phyloP scores from a whole-genome alignment of 2,329 filamentous ascomycete species.

The Dactylellina sp. region DNA sequence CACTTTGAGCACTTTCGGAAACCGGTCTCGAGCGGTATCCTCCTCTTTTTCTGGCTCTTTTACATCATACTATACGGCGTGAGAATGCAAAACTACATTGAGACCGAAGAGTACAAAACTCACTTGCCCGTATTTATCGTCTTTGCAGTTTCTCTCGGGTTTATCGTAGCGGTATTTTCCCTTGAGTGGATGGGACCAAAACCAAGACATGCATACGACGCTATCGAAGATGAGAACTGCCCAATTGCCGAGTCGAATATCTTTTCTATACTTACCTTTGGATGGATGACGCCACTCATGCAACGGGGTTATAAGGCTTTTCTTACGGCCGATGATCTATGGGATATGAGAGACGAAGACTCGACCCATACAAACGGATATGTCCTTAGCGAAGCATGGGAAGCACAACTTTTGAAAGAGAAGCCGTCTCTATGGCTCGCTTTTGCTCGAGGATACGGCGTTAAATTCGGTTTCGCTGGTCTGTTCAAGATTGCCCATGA shows the following conservation, averaged over 20 bases:
- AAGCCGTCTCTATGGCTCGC: constrained; percentile 89
- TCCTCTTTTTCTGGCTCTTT: constrained; percentile 91
- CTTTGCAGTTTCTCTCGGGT: constrained; percentile 77
- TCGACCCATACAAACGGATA: constrained; percentile 79
- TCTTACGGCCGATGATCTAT: constrained; percentile 93
- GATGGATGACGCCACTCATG: constrained; percentile 99
- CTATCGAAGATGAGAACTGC: constrained; percentile 69
- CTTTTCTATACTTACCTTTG: constrained; percentile 92
- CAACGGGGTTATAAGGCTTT: constrained; percentile 90
- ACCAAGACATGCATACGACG: constrained; percentile 72
- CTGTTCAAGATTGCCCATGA: constrained; percentile 93
- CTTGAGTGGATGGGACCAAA: constrained; percentile 91
- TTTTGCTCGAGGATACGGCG: constrained; percentile 84
- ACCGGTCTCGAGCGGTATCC: constrained; percentile 85
- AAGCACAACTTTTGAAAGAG: constrained; percentile 76
- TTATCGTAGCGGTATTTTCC: constrained; percentile 77
- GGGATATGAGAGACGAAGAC: constrained; percentile 86
- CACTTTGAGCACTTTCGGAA: constrained; percentile 87
- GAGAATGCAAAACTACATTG: constrained; percentile 86
- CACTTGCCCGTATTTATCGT: constrained; percentile 80
- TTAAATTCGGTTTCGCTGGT: constrained; percentile 82
- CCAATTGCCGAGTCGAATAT: constrained; percentile 91
- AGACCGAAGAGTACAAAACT: constrained; percentile 76
- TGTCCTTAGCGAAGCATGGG: constrained; percentile 80
- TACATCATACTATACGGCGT: constrained; percentile 81